Evolutionary conservation across 441 rosid genomes (phyloP).

Genomic region (Sinapis alba): DNA sequence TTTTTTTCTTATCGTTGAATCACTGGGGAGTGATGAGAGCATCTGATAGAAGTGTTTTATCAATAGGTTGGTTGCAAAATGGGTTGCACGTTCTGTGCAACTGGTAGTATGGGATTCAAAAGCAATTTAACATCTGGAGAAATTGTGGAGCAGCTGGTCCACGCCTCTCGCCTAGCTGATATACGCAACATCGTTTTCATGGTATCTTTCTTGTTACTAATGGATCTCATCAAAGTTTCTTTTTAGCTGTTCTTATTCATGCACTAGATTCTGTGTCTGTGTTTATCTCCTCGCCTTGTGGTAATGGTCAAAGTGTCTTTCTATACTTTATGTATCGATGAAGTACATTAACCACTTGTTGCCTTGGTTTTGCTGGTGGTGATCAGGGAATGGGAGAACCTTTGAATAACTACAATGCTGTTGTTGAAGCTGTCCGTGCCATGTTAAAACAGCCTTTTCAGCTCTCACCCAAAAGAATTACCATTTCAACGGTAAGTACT

Average conservation of each 20-base stretch:
- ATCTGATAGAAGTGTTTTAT: conserved; percentile 3
- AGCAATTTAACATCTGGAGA: conserved; percentile 74
- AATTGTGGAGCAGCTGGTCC: conserved; percentile 95
- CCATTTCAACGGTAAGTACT: conserved; percentile 82
- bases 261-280: neutral
- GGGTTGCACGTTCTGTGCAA: conserved; percentile 98
- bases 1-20: neutral
- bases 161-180: conserved; percentile 72
- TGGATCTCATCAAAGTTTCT: neutral
- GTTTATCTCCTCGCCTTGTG: neutral
- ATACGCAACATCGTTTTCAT: conserved; percentile 94
- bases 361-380: conserved; percentile 31
- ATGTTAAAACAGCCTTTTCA: conserved; percentile 84
- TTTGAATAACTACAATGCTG: conserved; percentile 67
- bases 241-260: neutral
- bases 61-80: conserved; percentile 96
- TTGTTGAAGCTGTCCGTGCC: conserved; percentile 82
- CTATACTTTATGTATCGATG: neutral
- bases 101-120: conserved; percentile 96
- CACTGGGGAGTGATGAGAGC: neutral
- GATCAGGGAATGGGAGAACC: conserved; percentile 99
- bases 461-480: conserved; percentile 80
- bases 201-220: conserved; percentile 44
- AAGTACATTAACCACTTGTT: conserved; percentile 16
- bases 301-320: neutral